Evolutionary conservation across 139 green algal species (phyloP), one percentile per base, ranked within the genome.

Genomic region (Dunaliella primolecta): DNA sequence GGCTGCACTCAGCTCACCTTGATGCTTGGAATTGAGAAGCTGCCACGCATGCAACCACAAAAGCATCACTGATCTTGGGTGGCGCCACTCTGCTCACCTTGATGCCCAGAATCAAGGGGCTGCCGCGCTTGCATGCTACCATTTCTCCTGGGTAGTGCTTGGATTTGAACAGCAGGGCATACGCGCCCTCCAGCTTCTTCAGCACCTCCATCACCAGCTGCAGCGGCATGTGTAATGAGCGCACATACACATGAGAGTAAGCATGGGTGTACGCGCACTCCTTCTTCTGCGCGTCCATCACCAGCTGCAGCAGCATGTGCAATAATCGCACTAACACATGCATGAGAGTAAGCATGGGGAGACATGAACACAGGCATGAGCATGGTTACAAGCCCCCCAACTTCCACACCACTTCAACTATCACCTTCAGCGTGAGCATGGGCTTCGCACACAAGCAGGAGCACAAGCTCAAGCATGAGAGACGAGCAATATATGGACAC

Each of bases 121-220:
- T 77, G 70, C 97, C 97, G 55, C 95, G 92, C 92, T 98, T 98
- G 93, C 94, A 98, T 2, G 95, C 97, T 35, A 99, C 95, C 78
- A 99, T 84, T 93, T 99, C 95, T 27, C 96, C 96, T 2, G 97
- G 97, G 85, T 98, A 99, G 86, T 98, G 93, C 1, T 85, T 89
- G 64, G 90, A 96, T 92, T 99, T 99, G 87, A 99, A 92, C 21
- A 99, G 91, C 85, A 99, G 91, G 3, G 95, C 97, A 81, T 98
- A 99, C 3, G 97, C 96, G 36, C 97, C 97, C 84, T 99, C 96
- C 57, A 99, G 93, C 89, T 98, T 94, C 78, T 93, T 94, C 86
- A 99, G 93, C 74, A 99, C 95, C 91, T 99, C 95, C 93, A 98
- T 96, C 46, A 99, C 95, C 46, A 99, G 89, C 94, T 99, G 92